phyloP scores from a whole-genome alignment of 129 eudicot species.

The Chrysanthemum seticuspe region DNA sequence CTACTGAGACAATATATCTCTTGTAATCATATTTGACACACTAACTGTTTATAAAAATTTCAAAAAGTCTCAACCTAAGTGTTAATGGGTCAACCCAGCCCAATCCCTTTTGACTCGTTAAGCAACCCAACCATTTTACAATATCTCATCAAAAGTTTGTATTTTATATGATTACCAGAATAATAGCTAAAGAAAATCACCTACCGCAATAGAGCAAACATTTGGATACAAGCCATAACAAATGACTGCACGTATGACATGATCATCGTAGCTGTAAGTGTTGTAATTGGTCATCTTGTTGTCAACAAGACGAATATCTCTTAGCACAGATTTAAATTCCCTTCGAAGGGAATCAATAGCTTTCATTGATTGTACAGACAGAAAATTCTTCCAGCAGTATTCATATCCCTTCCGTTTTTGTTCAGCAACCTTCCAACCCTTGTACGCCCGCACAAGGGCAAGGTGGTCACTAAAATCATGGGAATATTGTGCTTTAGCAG shows the following conservation, averaged over 20 bases:
- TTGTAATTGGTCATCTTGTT: constrained; percentile 46
- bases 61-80: too few relatives aligned
- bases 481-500: constrained; percentile 79
- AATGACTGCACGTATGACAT: constrained; percentile 69
- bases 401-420: constrained; percentile 54
- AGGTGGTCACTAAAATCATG: constrained; percentile 82
- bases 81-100: too few relatives aligned
- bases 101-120: too few relatives aligned
- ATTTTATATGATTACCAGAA: not conserved
- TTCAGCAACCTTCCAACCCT: constrained; percentile 82
- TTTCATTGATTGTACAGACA: constrained; percentile 82
- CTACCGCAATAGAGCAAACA: constrained; percentile 84
- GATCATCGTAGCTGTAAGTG: constrained; percentile 64
- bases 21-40: too few relatives aligned
- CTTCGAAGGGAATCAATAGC: constrained; percentile 73
- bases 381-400: constrained; percentile 88
- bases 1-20: not conserved
- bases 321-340: constrained; percentile 69
- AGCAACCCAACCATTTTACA: too few relatives aligned
- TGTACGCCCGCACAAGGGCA: constrained; percentile 79
- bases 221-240: constrained; percentile 95
- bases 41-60: too few relatives aligned
- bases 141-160: not conserved
- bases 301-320: constrained; percentile 65
- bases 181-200: constrained; percentile 15